phyloP scores from a whole-genome alignment of 805 yeast genomes.

The Martiniozyma abietophila region DNA sequence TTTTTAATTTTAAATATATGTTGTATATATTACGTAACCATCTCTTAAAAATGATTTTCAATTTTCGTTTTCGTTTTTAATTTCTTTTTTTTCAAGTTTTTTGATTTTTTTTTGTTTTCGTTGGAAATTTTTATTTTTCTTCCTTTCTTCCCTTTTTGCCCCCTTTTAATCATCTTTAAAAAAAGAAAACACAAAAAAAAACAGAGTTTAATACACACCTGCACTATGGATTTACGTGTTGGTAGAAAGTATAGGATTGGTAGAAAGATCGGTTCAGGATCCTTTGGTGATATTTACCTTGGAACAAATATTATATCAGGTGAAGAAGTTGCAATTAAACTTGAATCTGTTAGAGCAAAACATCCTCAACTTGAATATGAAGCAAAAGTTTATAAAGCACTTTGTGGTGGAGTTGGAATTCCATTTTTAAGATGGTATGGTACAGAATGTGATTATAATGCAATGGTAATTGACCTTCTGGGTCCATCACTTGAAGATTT shows the following conservation, averaged over 20 bases:
- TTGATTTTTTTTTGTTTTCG: background rate
- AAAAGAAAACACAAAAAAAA: background rate
- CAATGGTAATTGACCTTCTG: conserved; percentile 90
- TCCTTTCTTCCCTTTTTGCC: background rate
- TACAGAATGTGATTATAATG: conserved; percentile 91
- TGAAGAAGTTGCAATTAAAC: conserved; percentile 94
- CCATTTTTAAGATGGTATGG: conserved; percentile 98
- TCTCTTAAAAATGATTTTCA: no score
- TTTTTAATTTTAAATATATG: no score
- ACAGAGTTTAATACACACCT: conserved; percentile 6
- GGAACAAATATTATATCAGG: conserved; percentile 92
- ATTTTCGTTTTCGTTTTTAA: background rate
- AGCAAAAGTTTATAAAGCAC: conserved; percentile 88
- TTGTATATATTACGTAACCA: no score
- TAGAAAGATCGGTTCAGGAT: conserved; percentile 92
- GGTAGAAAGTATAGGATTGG: conserved; percentile 94
- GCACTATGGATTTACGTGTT: conserved; percentile 73
- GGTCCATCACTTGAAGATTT: conserved; percentile 95
- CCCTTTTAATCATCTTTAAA: background rate
- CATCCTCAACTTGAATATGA: conserved; percentile 97
- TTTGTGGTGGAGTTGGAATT: conserved; percentile 94
- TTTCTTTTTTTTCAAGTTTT: background rate
- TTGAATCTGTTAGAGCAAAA: conserved; percentile 81
- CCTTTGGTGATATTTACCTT: conserved; percentile 93
- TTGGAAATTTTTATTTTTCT: background rate